These are phyloP conservation scores for Cladosporium phlei DNA, from an alignment of 2,329 filamentous ascomycete species.

Conservation along the genomic window DNA sequence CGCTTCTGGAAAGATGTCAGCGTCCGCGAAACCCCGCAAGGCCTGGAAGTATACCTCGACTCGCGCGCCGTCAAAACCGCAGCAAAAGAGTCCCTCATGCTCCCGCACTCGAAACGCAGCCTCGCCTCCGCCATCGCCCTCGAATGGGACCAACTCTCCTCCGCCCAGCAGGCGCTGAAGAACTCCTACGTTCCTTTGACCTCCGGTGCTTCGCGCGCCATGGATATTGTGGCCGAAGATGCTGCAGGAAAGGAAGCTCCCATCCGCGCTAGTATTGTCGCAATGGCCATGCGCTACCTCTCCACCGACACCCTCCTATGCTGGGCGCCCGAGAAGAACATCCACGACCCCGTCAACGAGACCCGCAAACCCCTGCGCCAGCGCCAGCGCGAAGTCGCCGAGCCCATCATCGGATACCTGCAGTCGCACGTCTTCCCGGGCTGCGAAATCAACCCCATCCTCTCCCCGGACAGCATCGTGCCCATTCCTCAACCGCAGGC, in stretches of 20 bases:
- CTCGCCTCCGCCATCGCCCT: slow-evolving; percentile 81
- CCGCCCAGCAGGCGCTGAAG: slow-evolving; percentile 76
- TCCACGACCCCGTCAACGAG: slow-evolving; percentile 47
- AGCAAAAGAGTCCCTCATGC: slow-evolving; percentile 63
- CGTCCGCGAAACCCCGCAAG: slow-evolving; percentile 60
- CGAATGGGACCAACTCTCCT: slow-evolving; percentile 86
- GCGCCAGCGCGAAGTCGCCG: slow-evolving; percentile 64
- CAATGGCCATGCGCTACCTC: slow-evolving; percentile 74
- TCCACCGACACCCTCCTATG: slow-evolving; percentile 90
- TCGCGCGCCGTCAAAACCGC: slow-evolving; percentile 71
- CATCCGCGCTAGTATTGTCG: slow-evolving; percentile 60
- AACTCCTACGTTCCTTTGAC: slow-evolving; percentile 88
- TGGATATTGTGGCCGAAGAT: slow-evolving; percentile 74
- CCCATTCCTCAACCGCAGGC: slow-evolving; percentile 67
- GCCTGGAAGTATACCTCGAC: slow-evolving; percentile 69
- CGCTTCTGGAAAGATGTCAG: slow-evolving; percentile 86
- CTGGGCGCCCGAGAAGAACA: slow-evolving; percentile 63
- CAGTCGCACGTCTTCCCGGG: slow-evolving; percentile 76
- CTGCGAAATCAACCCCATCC: slow-evolving; percentile 70
- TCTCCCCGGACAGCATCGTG: slow-evolving; percentile 72
- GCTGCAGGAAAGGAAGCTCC: slow-evolving; percentile 42
- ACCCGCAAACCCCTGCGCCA: slow-evolving; percentile 56
- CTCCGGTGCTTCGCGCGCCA: slow-evolving; percentile 73
- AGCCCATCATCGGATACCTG: slow-evolving; percentile 67
- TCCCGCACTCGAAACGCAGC: slow-evolving; percentile 71